Base-by-base conservation (phyloP, 2,329 filamentous ascomycete genomes). In the Clarireedia paspali region DNA sequence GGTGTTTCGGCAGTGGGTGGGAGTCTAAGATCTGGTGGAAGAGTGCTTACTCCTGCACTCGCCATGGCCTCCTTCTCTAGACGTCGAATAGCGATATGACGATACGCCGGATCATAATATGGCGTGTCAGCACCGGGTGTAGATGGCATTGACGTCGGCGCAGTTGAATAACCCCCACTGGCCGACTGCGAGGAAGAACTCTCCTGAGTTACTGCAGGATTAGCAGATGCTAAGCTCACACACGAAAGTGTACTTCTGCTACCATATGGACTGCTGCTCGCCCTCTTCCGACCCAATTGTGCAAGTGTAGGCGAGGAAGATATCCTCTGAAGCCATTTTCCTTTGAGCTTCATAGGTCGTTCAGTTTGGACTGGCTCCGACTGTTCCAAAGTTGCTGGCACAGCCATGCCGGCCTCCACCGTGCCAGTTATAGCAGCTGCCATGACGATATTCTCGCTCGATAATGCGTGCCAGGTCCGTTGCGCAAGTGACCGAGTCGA, bases 281-380 rank as follows among this genome's bases (percentile, higher is more conserved):
- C 64, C 56, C 67, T 56, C 55, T 55, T 68, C 17, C 66, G 59
- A 52, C 65, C 56, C 2, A 68, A 51, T 48, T 67, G 64, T 48
- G 59, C 61, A 12, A 69, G 61, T 50, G 69, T 67, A 23, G 67
- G 67, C 1, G 69, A 70, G 4, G 69, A 70, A 4, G 68, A 69
- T 30, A 70, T 69, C 47, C 68, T 65, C 53, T 70, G 66, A 2
- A 70, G 60, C 24, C 62, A 60, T 47, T 60, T 27, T 65, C 68
- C 57, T 68, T 70, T 47, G 62, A 57, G 53, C 65, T 69, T 61
- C 6, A 64, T 61, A 42, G 62, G 59, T 26, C 42, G 51, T 53
- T 45, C 55, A 12, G 17, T 40, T 40, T 6, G 30, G 15, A 40
- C 39, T 14, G 48, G 15, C 39, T 50, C 30, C 20, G 48, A 38